Evolutionary conservation across 768 basidiomycete genomes (phyloP), one percentile per base, ranked within the genome.

Genomic region (Lentinula boryana): DNA sequence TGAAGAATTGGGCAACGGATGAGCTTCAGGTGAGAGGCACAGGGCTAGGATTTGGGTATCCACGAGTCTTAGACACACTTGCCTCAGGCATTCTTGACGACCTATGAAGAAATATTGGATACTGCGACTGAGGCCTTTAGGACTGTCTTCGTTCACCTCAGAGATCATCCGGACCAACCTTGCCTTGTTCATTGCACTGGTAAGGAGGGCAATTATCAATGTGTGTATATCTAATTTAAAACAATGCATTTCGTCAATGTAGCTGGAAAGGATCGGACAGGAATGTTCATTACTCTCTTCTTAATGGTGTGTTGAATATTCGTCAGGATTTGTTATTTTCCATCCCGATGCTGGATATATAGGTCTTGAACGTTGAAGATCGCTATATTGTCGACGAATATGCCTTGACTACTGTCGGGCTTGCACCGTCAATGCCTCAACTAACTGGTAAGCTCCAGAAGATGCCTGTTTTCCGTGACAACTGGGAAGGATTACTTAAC

Each of bases 181-280:
- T 76, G 73, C 63, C 63, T 80, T 23, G 66, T 79, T 15, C 77
- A 79, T 62, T 80, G 78, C 65, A 79, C 78, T 36, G 76, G 78
- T 78, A 43, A 57, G 68, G 58, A 23, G 21, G 23, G 27, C 27
- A 8, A 31, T n/a, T 35, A 27, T 32, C 15, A 21, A 5, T 23
- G 61, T 44, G 38, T 41, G 21, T 44, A 23, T 9, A 10, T n/a
- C 12, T 32, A 15, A 12, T 38, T 21, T 23, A n/a, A 49, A 18
- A 59, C 50, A 31, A 21, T n/a, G 43, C 36, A 13, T 27, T 62
- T 23, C 13, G 32, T 16, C 6, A 16, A 44, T 32, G 16, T 59
- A 79, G 76, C 71, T 21, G 80, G 79, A 1, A 79, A 80, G 62
- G 78, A 80, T 66, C 64, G 79, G 33, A 78, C 78, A 4, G 78